A percentile compares a stretch with the other conserved stretches of the same genome.
phyloP scores from a whole-genome alignment of 805 yeast species.

The Nakazawaea molendinolei region DNA sequence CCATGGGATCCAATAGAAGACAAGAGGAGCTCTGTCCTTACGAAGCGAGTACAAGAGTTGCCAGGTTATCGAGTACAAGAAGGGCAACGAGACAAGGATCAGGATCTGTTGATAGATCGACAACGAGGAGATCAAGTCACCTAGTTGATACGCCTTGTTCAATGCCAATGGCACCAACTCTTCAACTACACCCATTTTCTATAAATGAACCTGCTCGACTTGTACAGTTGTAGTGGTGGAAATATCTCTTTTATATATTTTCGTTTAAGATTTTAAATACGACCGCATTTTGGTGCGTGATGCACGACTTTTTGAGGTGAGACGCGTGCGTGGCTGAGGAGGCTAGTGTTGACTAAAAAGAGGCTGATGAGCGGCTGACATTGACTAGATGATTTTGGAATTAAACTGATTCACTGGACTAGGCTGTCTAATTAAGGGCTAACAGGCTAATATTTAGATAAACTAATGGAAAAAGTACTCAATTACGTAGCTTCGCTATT shows the following conservation, averaged over 20 bases:
- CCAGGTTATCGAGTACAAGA: constrained; percentile 57
- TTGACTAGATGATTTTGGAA: too few species aligned
- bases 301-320: too few species aligned
- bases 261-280: not conserved
- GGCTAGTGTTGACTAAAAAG: too few species aligned
- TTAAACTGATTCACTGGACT: too few species aligned
- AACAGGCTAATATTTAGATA: too few species aligned
- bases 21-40: constrained; percentile 82
- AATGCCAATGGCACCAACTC: not conserved
- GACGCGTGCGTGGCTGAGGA: too few species aligned
- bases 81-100: constrained; percentile 42
- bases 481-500: too few species aligned
- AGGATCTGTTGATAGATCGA: constrained; percentile 22
- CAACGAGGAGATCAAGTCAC: constrained; percentile 14
- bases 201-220: not conserved
- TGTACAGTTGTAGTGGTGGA: not conserved
- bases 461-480: too few species aligned
- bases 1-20: constrained; percentile 93
- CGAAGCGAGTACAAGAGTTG: constrained; percentile 66
- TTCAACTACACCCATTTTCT: constrained; percentile 9
- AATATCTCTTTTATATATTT: not conserved
- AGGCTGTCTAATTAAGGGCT: too few species aligned
- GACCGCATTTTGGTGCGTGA: too few species aligned
- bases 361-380: too few species aligned
- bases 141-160: not conserved